These are phyloP conservation scores for Cicer judaicum DNA, from an alignment of 306 rosid genomes.

Conservation along the genomic window DNA sequence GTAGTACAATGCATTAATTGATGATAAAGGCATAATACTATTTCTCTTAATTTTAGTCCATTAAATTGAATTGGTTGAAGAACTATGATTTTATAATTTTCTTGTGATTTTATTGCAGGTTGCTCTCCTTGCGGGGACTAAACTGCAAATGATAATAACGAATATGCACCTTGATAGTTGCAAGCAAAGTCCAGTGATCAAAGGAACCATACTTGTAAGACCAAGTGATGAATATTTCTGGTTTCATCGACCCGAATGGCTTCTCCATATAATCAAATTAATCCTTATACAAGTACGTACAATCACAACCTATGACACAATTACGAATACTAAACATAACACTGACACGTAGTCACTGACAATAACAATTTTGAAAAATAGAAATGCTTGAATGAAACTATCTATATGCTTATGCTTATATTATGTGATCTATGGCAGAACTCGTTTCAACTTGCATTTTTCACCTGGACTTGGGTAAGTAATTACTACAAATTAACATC, in stretches of 20 bases:
- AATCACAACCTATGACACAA: background rate
- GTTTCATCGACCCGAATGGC: constrained; percentile 66
- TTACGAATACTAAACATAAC: background rate
- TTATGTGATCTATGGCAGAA: constrained; percentile 48
- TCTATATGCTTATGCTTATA: background rate
- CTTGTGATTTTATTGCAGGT: constrained; percentile 46
- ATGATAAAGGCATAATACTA: too few species aligned
- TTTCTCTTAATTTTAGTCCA: background rate
- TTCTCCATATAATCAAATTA: constrained; percentile 64
- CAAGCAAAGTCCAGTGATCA: constrained; percentile 53
- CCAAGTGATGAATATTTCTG: constrained; percentile 65
- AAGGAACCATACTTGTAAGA: constrained; percentile 60
- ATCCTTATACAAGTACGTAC: constrained; percentile 62
- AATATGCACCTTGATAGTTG: constrained; percentile 66
- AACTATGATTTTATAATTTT: background rate
- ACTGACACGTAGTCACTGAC: too few species aligned
- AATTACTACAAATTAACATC: background rate
- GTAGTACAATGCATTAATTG: too few species aligned
- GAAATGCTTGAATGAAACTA: background rate
- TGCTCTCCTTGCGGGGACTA: constrained; percentile 64
- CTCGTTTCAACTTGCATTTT: constrained; percentile 81
- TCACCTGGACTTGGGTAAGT: constrained; percentile 79
- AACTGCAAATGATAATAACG: constrained; percentile 65
- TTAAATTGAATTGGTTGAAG: background rate
- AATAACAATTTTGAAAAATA: background rate